These are phyloP conservation scores for Pleurotus tuoliensis DNA, from an alignment of 768 basidiomycete genomes.

Conservation along the genomic window DNA sequence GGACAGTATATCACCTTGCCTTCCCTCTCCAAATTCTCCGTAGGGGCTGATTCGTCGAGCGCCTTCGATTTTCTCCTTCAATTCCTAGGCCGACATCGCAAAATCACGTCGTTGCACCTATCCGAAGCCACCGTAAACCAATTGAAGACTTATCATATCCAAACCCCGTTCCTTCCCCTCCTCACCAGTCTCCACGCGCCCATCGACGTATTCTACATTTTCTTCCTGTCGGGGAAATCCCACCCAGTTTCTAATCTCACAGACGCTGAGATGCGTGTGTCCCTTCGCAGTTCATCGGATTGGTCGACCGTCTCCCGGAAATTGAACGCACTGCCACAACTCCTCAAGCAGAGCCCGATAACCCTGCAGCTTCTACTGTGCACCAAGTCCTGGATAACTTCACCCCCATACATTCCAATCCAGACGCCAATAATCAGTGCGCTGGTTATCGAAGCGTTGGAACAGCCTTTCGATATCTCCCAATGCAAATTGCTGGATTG, in stretches of 20 bases:
- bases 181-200: slow-evolving; percentile 13
- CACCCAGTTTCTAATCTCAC: not conserved
- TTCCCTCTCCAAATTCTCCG: slow-evolving; percentile 14
- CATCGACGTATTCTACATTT: not conserved
- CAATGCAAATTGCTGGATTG: not conserved
- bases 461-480: not conserved
- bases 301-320: not conserved
- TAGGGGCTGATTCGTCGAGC: slow-evolving; percentile 12
- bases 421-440: not conserved
- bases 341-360: not conserved
- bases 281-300: not conserved
- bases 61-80: slow-evolving; percentile 15
- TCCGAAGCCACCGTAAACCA: not conserved
- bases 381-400: not conserved
- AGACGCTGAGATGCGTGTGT: not conserved
- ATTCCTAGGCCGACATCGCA: slow-evolving; percentile 23
- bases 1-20: slow-evolving; percentile 17
- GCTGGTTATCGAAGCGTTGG: not conserved
- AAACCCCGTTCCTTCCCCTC: slow-evolving; percentile 12
- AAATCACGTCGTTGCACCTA: slow-evolving; percentile 15
- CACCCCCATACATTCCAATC: not conserved
- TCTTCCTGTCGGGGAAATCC: not conserved
- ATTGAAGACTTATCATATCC: not conserved
- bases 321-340: not conserved
- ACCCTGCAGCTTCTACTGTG: not conserved